Percentiles rank a stretch among this genome's conserved stretches.
These are phyloP conservation scores for Fusarium burgessii DNA, from an alignment of 2,329 filamentous ascomycete genomes.

Conservation along the genomic window DNA sequence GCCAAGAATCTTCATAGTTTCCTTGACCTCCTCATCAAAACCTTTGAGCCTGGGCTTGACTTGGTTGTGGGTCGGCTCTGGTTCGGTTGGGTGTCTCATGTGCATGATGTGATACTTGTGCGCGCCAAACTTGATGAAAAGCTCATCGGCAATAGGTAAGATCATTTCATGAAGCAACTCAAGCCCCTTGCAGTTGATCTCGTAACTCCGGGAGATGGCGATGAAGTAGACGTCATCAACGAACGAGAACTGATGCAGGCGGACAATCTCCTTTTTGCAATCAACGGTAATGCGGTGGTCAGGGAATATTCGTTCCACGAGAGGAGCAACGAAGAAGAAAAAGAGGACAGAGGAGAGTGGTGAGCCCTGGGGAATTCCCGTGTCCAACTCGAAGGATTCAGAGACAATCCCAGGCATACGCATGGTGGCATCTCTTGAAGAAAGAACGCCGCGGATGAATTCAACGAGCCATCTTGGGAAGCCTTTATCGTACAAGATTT, in stretches of 20 bases:
- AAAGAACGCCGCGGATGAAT: constrained; percentile 13
- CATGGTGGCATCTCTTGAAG: constrained; percentile 1
- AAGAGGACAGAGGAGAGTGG: constrained; percentile 23
- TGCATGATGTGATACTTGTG: constrained; percentile 25
- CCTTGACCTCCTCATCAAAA: background rate
- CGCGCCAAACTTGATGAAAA: constrained; percentile 5
- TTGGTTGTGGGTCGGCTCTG: background rate
- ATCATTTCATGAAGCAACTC: background rate
- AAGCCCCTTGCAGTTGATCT: constrained; percentile 8
- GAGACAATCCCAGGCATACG: constrained; percentile 11
- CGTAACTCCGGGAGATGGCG: constrained; percentile 3
- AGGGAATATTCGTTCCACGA: background rate
- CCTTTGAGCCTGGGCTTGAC: background rate
- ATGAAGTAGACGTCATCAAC: constrained; percentile 24
- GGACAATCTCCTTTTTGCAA: background rate
- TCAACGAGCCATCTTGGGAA: constrained; percentile 11
- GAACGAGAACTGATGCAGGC: background rate
- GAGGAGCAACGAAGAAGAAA: constrained; percentile 8
- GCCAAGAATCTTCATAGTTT: background rate
- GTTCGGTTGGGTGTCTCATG: background rate
- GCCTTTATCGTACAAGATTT: background rate
- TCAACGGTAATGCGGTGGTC: background rate
- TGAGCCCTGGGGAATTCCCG: constrained; percentile 29
- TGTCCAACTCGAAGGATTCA: background rate
- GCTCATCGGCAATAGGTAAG: background rate